Evolutionary conservation across 177 flowering plant genomes (phyloP), one percentile per base, ranked within the genome.

Genomic region (Vitis hybrid): DNA sequence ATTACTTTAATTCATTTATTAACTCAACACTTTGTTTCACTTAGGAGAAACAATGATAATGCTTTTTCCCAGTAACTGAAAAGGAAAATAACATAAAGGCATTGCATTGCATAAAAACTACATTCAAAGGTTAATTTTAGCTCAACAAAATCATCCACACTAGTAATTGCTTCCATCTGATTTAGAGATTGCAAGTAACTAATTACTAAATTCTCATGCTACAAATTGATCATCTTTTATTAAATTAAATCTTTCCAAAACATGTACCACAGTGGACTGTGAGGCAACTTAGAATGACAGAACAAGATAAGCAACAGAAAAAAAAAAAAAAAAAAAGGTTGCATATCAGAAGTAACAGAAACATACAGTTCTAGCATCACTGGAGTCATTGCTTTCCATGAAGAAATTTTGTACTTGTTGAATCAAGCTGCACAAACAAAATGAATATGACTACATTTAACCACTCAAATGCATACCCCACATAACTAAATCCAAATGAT

Each of bases 341-440:
- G 27, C 8, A n/a, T 18, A 35, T 35, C 40, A 35, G 18, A 19
- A 48, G 64, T 16, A 59, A 60, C 27, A 62, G 68, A 61, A 61
- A 73, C 91, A 78, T 90, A 95, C 98, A 89, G 83, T 90, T 86
- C 92, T 85, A 56, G 96, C 62, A 80, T 90, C 90, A 52, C 72
- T 75, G n/a, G 89, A 62, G 52, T 90, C 92, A 72, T 75, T 86
- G 14, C 82, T 71, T 85, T 88, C 94, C 88, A 82, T 78, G 72
- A 86, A 79, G 78, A 82, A 84, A 21, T 90, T 88, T 59, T 91
- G 98, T 24, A 86, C 78, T 72, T 91, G 96, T 75, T 90, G 94
- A 79, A 93, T 87, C 71, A 89, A 76, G 79, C 98, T 95, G 98
- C 87, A 18, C 18, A 18, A 18, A 79, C 70, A 50, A 66, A 70